A percentile compares a stretch with the other conserved stretches of the same genome.
phyloP scores from a whole-genome alignment of 805 yeast species.

The Ogataea angusta region DNA sequence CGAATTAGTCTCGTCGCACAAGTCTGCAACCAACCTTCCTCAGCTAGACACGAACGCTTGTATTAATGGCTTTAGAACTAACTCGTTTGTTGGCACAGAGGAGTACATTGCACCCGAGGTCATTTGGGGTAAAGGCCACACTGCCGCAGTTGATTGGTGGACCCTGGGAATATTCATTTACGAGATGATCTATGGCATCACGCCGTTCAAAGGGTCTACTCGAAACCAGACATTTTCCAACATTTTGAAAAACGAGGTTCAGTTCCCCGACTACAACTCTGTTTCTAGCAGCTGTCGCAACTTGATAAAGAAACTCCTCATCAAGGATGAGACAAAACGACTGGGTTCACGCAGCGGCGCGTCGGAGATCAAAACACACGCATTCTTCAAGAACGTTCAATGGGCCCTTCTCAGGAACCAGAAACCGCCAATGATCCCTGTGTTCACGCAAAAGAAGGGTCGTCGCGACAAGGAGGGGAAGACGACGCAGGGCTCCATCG shows the following conservation, averaged over 20 bases:
- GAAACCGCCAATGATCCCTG: slow-evolving; percentile 95
- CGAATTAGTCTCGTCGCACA: slow-evolving; percentile 44
- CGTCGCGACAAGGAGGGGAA: slow-evolving; percentile 19
- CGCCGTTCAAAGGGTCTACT: slow-evolving; percentile 92
- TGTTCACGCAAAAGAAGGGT: slow-evolving; percentile 38
- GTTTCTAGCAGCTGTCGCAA: slow-evolving; percentile 75
- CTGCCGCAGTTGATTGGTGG: slow-evolving; percentile 99
- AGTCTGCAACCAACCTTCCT: slow-evolving; percentile 42
- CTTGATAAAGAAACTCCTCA: slow-evolving; percentile 74
- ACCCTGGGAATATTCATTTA: slow-evolving; percentile 88
- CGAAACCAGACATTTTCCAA: slow-evolving; percentile 88
- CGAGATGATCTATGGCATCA: slow-evolving; percentile 94
- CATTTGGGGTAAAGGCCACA: slow-evolving; percentile 94
- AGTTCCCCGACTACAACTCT: slow-evolving; percentile 58
- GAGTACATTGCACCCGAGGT: slow-evolving; percentile 99
- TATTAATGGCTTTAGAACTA: slow-evolving; percentile 93
- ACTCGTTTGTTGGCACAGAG: slow-evolving; percentile 98
- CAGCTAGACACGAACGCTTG: slow-evolving; percentile 91
- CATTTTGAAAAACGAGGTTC: slow-evolving; percentile 78
- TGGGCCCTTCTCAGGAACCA: slow-evolving; percentile 95
- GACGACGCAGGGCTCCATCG: slow-evolving; percentile 34
- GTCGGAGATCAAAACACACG: slow-evolving; percentile 86
- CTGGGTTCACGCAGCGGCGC: slow-evolving; percentile 94
- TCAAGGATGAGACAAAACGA: slow-evolving; percentile 85
- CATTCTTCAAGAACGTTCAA: slow-evolving; percentile 85